Base-by-base conservation (phyloP, 129 eudicot genomes). In the Escallonia herrerae region DNA sequence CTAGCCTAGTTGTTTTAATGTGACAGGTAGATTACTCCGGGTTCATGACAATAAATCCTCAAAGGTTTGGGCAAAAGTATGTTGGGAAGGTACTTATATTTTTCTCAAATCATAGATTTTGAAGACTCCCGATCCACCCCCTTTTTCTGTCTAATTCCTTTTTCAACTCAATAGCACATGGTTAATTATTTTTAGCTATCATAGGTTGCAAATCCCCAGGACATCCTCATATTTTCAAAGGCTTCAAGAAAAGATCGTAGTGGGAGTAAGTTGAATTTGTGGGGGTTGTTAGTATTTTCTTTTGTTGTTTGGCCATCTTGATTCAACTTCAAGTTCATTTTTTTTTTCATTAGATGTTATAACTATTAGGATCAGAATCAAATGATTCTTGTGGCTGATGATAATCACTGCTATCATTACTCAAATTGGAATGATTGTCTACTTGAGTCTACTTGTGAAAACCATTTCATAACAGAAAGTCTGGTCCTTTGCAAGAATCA, bases 151-250 rank as follows among this genome's bases (percentile, higher is more conserved):
- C 33, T 22, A 38, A 60, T 33, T 2, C 11, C 64, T 56, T 7
- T 10, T 54, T 6, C 6, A 22, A 22, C 58, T 40, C 48, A 15
- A 47, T 38, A 43, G 38, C 54, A 52, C 45, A 65, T 60, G 59
- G 49, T 15, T 43, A 8, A 68, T 73, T 22, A 67, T 15, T 13
- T 54, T 66, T 62, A n/a, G 51, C 14, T 67, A 45, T 33, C 67
- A 47, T 69, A 93, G 99, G 96, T 93, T 50, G 99, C 99, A 48
- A 93, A 93, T 78, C 99, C 99, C 60, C 99, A 93, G 78, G 99
- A 93, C 71, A 89, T 93, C 63, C 95, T 93, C 57, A 93, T 89
- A 42, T 93, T 93, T 70, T 86, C 99, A 56, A 93, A 93, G 78
- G 82, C 95, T 75, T 76, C 93, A 39, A 81, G 71, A 64, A 86